Evolutionary conservation across 2,329 filamentous ascomycete genomes (phyloP), one percentile per base, ranked within the genome.

Genomic region (Cordyceps cateniannulata): DNA sequence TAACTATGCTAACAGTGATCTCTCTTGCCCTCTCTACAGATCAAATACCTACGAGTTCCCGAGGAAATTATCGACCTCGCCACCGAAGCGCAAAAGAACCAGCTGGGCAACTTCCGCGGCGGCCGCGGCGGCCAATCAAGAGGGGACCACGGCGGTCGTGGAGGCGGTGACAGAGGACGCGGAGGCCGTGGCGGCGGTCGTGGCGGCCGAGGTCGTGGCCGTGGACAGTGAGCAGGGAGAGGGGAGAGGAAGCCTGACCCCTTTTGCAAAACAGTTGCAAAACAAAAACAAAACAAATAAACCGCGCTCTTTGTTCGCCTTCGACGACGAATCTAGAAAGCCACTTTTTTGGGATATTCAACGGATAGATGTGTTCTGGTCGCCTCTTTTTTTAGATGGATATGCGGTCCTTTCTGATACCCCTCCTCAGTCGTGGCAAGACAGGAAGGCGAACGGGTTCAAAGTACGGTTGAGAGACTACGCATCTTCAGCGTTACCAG

Each of bases 41-140:
- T 99, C 79, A 99, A 99, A 81, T 99, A 96, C 77, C 85, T 99
- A 35, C 87, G 93, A 69, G 91, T 99, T 3, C 92, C 93, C 57
- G 93, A 99, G 76, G 93, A 98, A 75, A 96, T 99, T 64, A 90
- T 99, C 76, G 93, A 98, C 65, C 76, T 91, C 44, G 93, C 95
- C 25, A 96, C 92, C 80, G 93, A 98, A 67, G 90, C 95, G 71
- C 93, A 98, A 75, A 88, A 90, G 71, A 83, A 82, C 65, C 86
- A 91, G 69, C 79, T 78, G 62, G 75, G 79, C 56, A 78, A 78
- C 64, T 89, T 87, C 69, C 81, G 87, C 61, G 86, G 89, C 52
- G 86, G 88, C 45, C 81, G 86, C 44, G 81, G 84, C 18, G 81
- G 84, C 18, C 77, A 79, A 59, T 75, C 82, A 69, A 79, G 84